A percentile compares a stretch with the other conserved stretches of the same genome.
These are phyloP conservation scores for Choanephora cucurbitarum DNA, from an alignment of 371 early-diverging fungal species.

Conservation along the genomic window DNA sequence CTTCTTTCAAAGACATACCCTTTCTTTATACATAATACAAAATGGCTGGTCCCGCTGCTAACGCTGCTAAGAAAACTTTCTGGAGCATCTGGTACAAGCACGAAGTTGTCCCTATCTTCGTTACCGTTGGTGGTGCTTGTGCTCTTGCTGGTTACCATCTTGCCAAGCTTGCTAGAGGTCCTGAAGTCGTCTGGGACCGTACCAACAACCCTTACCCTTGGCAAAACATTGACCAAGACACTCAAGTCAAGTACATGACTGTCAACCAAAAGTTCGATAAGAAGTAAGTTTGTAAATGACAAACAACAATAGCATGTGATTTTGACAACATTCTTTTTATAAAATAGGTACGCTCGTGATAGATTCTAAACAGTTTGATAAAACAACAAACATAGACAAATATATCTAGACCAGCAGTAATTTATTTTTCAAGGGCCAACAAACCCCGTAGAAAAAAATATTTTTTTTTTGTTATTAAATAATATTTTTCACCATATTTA, in stretches of 20 bases:
- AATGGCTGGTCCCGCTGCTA: constrained; percentile 45
- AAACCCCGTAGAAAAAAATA: too few relatives aligned
- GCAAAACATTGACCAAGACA: constrained; percentile 56
- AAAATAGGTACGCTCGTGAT: constrained; percentile 16
- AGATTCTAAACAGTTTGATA: constrained; percentile 16
- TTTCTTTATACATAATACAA: constrained; percentile 16
- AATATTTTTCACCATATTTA: too few relatives aligned
- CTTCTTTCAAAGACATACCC: constrained; percentile 7
- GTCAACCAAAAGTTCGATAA: constrained; percentile 59
- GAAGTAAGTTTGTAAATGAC: constrained; percentile 31
- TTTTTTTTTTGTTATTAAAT: too few relatives aligned
- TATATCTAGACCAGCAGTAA: too few relatives aligned
- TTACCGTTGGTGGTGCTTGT: constrained; percentile 51
- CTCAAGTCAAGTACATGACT: constrained; percentile 55
- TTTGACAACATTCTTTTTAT: not conserved
- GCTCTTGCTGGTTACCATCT: constrained; percentile 52
- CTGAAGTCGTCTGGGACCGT: constrained; percentile 59
- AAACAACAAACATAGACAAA: too few relatives aligned
- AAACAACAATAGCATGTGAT: not conserved
- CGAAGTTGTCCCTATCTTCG: constrained; percentile 54
- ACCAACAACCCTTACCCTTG: constrained; percentile 57
- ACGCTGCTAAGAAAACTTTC: constrained; percentile 50
- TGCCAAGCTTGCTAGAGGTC: constrained; percentile 53
- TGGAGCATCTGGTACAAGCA: constrained; percentile 58
- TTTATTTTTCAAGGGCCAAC: too few relatives aligned